These are phyloP conservation scores for Colletotrichum sp. DNA, from an alignment of 2,329 filamentous ascomycete genomes.

Conservation along the genomic window DNA sequence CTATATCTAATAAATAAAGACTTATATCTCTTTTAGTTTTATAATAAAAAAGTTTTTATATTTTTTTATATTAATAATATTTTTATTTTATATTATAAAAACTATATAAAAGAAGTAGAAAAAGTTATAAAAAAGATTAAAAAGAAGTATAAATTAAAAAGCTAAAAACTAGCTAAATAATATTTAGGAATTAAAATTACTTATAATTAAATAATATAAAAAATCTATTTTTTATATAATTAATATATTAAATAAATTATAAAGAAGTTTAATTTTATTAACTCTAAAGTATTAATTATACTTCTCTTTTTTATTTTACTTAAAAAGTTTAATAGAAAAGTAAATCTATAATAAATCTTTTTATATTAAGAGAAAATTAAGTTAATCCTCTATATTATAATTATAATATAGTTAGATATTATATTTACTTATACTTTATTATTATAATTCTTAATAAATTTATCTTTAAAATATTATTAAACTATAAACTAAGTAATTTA, in stretches of 20 bases:
- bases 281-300: neutral
- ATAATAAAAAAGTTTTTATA: neutral
- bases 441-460: neutral
- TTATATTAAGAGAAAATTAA: neutral
- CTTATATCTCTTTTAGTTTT: neutral
- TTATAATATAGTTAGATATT: neutral
- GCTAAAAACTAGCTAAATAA: neutral
- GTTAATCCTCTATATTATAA: neutral
- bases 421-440: neutral
- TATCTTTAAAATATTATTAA: neutral
- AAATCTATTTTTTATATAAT: neutral
- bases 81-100: too few species aligned
- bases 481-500: neutral
- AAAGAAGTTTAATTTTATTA: neutral
- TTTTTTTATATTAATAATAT: neutral
- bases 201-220: neutral
- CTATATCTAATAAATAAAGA: neutral
- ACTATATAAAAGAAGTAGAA: neutral
- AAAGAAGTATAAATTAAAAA: neutral
- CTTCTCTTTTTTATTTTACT: neutral
- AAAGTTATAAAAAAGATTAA: neutral
- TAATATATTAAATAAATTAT: neutral
- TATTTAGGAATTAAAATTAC: neutral
- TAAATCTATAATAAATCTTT: rapidly evolving
- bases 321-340: neutral